Percentiles rank a stretch among this genome's conserved stretches.
These are phyloP conservation scores for Catenaria anguillulae DNA, from an alignment of 371 early-diverging fungal genomes.

Conservation along the genomic window DNA sequence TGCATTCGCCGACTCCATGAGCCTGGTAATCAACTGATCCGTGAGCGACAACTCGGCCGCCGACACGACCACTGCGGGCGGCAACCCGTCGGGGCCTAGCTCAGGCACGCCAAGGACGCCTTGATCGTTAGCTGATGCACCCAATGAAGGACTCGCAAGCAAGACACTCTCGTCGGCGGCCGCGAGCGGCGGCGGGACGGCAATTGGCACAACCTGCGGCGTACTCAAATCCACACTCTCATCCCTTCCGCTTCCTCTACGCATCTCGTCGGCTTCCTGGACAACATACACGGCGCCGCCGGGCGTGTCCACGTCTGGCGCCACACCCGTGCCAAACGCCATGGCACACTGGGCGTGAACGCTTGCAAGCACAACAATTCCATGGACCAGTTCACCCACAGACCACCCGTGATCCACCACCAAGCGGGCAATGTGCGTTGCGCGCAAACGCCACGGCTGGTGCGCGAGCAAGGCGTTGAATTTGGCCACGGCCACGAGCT, in stretches of 20 bases:
- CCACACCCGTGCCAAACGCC: slow-evolving; percentile 44
- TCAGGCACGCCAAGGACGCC: too few relatives aligned
- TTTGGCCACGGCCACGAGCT: slow-evolving; percentile 33
- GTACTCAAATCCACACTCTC: neutral
- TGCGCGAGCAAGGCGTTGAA: slow-evolving; percentile 35
- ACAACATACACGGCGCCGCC: slow-evolving; percentile 25
- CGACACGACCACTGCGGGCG: too few relatives aligned
- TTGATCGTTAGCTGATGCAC: too few relatives aligned
- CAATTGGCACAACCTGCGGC: too few relatives aligned
- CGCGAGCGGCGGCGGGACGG: too few relatives aligned
- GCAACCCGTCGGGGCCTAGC: neutral
- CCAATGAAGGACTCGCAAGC: too few relatives aligned
- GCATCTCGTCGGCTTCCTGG: neutral
- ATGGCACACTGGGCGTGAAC: slow-evolving; percentile 42
- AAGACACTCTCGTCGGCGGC: too few relatives aligned
- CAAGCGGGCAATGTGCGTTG: slow-evolving; percentile 26
- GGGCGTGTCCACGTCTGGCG: slow-evolving; percentile 46
- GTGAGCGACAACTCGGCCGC: slow-evolving; percentile 2
- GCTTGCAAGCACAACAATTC: slow-evolving; percentile 35
- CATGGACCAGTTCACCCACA: slow-evolving; percentile 44
- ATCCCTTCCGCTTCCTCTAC: too few relatives aligned
- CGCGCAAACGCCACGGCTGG: slow-evolving; percentile 42
- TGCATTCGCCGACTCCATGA: neutral
- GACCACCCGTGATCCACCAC: slow-evolving; percentile 30
- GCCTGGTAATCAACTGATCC: neutral